Percentiles rank a stretch among this genome's conserved stretches.
Evolutionary conservation across 2,329 filamentous ascomycete species (phyloP).

Genomic region (Neurospora sp.): DNA sequence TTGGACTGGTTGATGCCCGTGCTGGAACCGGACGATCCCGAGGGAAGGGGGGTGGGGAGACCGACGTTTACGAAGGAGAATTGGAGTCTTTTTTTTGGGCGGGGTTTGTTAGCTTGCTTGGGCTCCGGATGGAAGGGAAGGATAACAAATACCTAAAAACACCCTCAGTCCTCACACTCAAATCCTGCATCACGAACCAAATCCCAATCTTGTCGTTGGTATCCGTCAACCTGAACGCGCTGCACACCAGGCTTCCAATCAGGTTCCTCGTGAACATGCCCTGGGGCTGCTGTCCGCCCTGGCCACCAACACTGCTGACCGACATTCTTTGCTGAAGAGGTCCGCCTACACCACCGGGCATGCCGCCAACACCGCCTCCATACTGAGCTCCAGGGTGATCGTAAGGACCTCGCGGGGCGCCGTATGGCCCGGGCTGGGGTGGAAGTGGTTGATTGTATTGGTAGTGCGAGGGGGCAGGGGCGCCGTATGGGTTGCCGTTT

Average conservation of each 20-base stretch:
- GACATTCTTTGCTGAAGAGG: slow-evolving; percentile 20
- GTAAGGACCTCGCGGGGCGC: slow-evolving; percentile 13
- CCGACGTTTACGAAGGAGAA: slow-evolving; percentile 82
- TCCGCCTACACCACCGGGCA: slow-evolving; percentile 1
- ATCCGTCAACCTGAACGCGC: slow-evolving; percentile 75
- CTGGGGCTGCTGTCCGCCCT: slow-evolving; percentile 36
- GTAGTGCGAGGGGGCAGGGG: background rate
- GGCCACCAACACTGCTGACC: slow-evolving; percentile 25
- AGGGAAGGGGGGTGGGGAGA: slow-evolving; percentile 27
- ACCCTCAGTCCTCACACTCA: slow-evolving; percentile 89
- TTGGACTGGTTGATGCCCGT: slow-evolving; percentile 59
- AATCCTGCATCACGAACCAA: slow-evolving; percentile 94
- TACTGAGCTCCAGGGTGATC: slow-evolving; percentile 7
- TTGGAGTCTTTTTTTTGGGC: slow-evolving; percentile 34
- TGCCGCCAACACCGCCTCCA: background rate
- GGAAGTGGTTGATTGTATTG: slow-evolving; percentile 14
- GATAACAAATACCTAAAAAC: slow-evolving; percentile 58
- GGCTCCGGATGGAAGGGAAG: no score
- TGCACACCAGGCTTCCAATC: slow-evolving; percentile 83
- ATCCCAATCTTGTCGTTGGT: slow-evolving; percentile 73
- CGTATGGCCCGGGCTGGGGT: slow-evolving; percentile 9
- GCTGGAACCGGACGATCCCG: slow-evolving; percentile 25
- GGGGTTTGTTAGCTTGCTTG: background rate
- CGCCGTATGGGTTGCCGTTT: background rate
- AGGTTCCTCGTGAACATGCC: slow-evolving; percentile 93